phyloP scores from a whole-genome alignment of 2,329 filamentous ascomycete species.

The Colletotrichum coccodes region DNA sequence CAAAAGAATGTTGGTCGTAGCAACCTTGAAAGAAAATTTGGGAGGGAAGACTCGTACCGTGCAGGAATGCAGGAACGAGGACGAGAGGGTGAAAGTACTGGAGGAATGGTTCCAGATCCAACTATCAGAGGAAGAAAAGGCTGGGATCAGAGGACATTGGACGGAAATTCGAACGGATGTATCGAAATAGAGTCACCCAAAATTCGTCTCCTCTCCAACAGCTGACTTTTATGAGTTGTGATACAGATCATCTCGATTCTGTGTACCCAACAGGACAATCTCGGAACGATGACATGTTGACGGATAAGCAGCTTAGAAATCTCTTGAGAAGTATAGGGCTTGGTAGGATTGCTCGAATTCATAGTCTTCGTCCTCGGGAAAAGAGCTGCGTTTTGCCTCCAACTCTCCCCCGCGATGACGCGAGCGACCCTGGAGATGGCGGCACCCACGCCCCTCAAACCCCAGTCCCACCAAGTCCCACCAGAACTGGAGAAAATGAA shows the following conservation, averaged over 20 bases:
- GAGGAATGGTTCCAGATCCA: neutral
- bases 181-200: neutral
- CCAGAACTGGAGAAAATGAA: neutral
- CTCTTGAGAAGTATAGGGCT: too few relatives aligned
- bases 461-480: too few relatives aligned
- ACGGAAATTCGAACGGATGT: neutral
- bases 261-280: too few relatives aligned
- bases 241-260: too few relatives aligned
- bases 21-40: constrained; percentile 63
- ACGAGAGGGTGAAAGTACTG: constrained; percentile 44
- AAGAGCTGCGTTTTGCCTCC: neutral
- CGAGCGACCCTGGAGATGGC: constrained; percentile 4
- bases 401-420: constrained; percentile 5
- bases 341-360: too few relatives aligned
- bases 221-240: too few relatives aligned
- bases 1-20: constrained; percentile 61
- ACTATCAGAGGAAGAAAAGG: neutral
- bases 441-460: neutral
- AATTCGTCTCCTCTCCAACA: neutral
- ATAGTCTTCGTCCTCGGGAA: too few relatives aligned
- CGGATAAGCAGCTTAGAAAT: too few relatives aligned
- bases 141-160: neutral
- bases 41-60: constrained; percentile 60
- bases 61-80: constrained; percentile 58
- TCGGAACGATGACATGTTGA: too few relatives aligned